Conservation (phyloP, 257 asterid genomes). For the Ligustrum vulgare region DNA sequence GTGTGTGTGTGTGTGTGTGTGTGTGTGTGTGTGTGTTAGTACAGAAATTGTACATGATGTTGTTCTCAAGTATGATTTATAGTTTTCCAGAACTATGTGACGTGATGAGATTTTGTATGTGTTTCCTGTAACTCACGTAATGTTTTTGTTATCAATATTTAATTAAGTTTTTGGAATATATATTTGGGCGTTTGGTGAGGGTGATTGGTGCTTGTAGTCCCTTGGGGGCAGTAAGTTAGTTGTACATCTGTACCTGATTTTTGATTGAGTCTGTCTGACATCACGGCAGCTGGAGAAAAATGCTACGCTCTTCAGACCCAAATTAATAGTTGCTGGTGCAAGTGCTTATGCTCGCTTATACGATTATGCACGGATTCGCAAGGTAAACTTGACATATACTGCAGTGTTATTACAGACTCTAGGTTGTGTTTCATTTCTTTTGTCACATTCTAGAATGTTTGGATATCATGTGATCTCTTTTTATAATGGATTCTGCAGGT, state of each 20-base stretch:
- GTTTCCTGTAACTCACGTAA: no score
- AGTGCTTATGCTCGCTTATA: constrained; percentile 94
- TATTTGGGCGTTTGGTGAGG: background rate
- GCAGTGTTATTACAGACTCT: background rate
- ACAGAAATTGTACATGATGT: no score
- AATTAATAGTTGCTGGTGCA: constrained; percentile 96
- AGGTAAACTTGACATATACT: constrained; percentile 42
- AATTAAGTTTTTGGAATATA: background rate
- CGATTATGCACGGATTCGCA: constrained; percentile 87
- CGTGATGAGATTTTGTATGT: background rate
- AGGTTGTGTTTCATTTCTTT: background rate
- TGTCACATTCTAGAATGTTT: background rate
- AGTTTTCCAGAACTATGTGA: constrained; percentile 9
- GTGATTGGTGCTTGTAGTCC: background rate
- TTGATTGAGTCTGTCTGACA: constrained; percentile 14
- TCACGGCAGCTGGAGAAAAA: constrained; percentile 80
- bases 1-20: no score
- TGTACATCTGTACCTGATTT: constrained; percentile 11
- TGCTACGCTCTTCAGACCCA: constrained; percentile 90
- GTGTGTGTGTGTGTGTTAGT: no score
- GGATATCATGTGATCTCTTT: background rate
- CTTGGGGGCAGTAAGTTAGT: background rate
- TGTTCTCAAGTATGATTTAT: background rate
- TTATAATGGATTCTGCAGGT: constrained; percentile 52
- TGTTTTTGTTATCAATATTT: background rate